Evolutionary conservation across 345 rosid species (phyloP), one percentile per base, ranked within the genome.

Genomic region (Euphorbia pulcherrima): DNA sequence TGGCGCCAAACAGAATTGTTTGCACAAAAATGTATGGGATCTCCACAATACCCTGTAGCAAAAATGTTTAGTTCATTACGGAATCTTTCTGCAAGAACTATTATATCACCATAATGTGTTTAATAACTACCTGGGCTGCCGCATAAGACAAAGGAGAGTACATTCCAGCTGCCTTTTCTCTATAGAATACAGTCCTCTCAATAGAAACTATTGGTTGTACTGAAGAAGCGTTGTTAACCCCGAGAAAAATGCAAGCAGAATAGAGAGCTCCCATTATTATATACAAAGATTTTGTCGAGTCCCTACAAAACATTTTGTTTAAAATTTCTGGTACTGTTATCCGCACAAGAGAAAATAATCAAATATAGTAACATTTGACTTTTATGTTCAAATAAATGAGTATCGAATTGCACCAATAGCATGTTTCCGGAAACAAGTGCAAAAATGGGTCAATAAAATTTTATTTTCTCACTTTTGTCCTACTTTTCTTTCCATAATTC

Each of bases 91-190:
- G 18, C 8, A 50, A 56, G 13, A 59, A 53, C 56, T 47, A 7
- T 47, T 35, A 14, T n/a, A 29, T 20, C 39, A 37, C 40, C 4
- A 46, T 20, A 53, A 41, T 24, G 64, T 65, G 28, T 61, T 60
- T 41, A 58, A n/a, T 13, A 41, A 18, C 63, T 55, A 86, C 94
- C 84, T 92, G 97, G 39, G 98, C 98, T 37, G 71, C 72, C 8
- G 98, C 98, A 72, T 90, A 90, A 29, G 92, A 64, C 21, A 83
- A 68, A 30, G 98, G 90, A 69, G 90, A 67, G 74, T 85, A 88
- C 93, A 90, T 86, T 77, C 97, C 92, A 6, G 97, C 97, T 48
- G 97, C 97, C 77, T 70, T 88, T 80, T 92, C 98, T 77, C 98
- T 83, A 59, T 90, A 92, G 79, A 92, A 90, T 3, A 92, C 97